A percentile compares a stretch with the other conserved stretches of the same genome.
Evolutionary conservation across 2,329 filamentous ascomycete genomes (phyloP).

Genomic region (Neofusicoccum sp.): DNA sequence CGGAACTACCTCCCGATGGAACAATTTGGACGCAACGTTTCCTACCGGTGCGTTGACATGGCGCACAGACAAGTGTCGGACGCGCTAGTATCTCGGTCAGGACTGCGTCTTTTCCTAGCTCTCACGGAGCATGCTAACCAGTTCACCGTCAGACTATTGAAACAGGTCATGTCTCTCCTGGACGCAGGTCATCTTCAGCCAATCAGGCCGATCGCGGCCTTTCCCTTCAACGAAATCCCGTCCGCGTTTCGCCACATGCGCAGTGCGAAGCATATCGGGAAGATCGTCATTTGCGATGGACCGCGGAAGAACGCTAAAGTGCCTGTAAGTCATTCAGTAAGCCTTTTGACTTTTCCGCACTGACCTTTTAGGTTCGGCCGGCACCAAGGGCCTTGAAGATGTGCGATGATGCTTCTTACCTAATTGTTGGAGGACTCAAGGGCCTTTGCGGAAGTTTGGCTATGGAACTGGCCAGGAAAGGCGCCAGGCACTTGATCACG

Average conservation of each 20-base stretch:
- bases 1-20: constrained; percentile 25
- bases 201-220: constrained; percentile 26
- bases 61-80: constrained; percentile 12
- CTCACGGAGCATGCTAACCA: background rate
- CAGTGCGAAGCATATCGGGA: constrained; percentile 21
- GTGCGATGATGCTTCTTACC: constrained; percentile 28
- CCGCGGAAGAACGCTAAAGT: constrained; percentile 1
- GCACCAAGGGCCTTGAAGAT: background rate
- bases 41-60: background rate
- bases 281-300: constrained; percentile 26
- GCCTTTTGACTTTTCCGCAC: too few species aligned
- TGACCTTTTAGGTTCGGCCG: background rate
- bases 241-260: constrained; percentile 27
- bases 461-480: constrained; percentile 28
- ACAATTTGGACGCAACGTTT: constrained; percentile 24
- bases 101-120: too few species aligned
- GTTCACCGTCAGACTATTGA: constrained; percentile 2
- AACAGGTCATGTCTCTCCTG: background rate
- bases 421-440: constrained; percentile 32
- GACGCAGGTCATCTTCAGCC: constrained; percentile 31
- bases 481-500: constrained; percentile 29
- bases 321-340: background rate
- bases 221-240: constrained; percentile 23
- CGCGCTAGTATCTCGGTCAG: too few species aligned
- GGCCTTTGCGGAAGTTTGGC: constrained; percentile 31